These are phyloP conservation scores for Aureobasidium leucospermi DNA, from an alignment of 2,329 filamentous ascomycete genomes.

Conservation along the genomic window DNA sequence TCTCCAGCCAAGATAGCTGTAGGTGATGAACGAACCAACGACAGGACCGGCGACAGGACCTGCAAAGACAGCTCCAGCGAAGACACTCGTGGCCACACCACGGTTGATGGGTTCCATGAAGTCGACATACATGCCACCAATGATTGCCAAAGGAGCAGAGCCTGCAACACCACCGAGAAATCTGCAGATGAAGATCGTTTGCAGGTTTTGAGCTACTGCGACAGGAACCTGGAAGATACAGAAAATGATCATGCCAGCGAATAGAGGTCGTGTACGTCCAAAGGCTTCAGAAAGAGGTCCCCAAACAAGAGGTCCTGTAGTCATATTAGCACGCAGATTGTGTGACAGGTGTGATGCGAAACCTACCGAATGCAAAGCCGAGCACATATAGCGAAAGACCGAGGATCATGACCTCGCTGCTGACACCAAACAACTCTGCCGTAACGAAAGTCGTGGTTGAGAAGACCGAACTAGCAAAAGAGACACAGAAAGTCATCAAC, in stretches of 20 bases:
- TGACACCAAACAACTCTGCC: conserved; percentile 37
- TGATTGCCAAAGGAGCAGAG: conserved; percentile 41
- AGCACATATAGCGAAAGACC: conserved; percentile 45
- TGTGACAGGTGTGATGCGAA: neutral
- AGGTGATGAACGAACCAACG: conserved; percentile 23
- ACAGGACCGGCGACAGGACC: conserved; percentile 24
- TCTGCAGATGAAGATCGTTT: conserved; percentile 47
- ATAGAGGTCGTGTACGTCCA: conserved; percentile 43
- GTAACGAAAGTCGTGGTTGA: conserved; percentile 36
- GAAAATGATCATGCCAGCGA: conserved; percentile 43
- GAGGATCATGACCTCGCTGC: conserved; percentile 37
- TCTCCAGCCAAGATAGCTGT: conserved; percentile 25
- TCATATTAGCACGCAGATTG: neutral
- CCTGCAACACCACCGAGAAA: conserved; percentile 48
- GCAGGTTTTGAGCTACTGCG: conserved; percentile 44
- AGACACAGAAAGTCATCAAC: conserved; percentile 22
- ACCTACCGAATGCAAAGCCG: conserved; percentile 11
- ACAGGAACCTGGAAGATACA: conserved; percentile 48
- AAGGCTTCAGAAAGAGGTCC: conserved; percentile 54
- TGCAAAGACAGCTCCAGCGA: conserved; percentile 25
- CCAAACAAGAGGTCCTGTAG: conserved; percentile 22
- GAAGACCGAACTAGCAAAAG: conserved; percentile 30
- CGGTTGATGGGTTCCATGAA: conserved; percentile 38
- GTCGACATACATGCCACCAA: conserved; percentile 42
- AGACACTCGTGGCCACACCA: conserved; percentile 26